These are phyloP conservation scores for Salix dunnii DNA, from an alignment of 345 rosid species.

Conservation along the genomic window DNA sequence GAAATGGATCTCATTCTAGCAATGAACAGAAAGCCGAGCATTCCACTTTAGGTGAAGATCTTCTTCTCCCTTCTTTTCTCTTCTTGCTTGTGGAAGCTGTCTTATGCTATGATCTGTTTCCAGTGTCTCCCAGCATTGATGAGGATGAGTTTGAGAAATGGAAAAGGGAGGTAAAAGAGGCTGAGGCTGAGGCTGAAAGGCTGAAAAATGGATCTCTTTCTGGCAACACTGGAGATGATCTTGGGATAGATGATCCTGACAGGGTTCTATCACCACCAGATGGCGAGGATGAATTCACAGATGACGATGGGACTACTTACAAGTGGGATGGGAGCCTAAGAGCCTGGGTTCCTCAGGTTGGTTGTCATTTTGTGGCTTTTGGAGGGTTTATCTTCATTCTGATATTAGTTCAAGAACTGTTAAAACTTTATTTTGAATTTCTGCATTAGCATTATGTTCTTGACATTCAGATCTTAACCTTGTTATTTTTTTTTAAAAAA, in stretches of 20 bases:
- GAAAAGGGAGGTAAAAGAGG: conserved; percentile 75
- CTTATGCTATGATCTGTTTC: conserved; percentile 29
- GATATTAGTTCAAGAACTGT: background rate
- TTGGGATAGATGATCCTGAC: conserved; percentile 34
- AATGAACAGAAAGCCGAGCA: conserved; percentile 18
- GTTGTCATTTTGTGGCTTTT: conserved; percentile 11
- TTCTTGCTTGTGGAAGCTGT: background rate
- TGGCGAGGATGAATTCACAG: conserved; percentile 87
- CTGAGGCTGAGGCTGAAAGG: conserved; percentile 57
- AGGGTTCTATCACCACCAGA: conserved; percentile 67
- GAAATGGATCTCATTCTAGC: conserved; percentile 20
- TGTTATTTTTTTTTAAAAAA: background rate
- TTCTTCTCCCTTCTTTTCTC: background rate
- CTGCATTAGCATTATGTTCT: background rate
- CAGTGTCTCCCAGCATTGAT: conserved; percentile 46
- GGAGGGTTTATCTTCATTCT: background rate
- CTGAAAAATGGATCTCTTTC: conserved; percentile 49
- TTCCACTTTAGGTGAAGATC: conserved; percentile 12
- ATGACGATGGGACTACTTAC: conserved; percentile 90
- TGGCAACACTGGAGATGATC: conserved; percentile 18
- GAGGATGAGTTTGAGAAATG: conserved; percentile 84
- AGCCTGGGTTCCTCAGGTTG: conserved; percentile 96
- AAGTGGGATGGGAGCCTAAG: conserved; percentile 72
- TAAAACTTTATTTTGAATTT: background rate
- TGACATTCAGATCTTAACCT: background rate